A percentile compares a stretch with the other conserved stretches of the same genome.
These are phyloP conservation scores for Nyssa sinensis DNA, from an alignment of 148 eudicot genomes.

Conservation along the genomic window DNA sequence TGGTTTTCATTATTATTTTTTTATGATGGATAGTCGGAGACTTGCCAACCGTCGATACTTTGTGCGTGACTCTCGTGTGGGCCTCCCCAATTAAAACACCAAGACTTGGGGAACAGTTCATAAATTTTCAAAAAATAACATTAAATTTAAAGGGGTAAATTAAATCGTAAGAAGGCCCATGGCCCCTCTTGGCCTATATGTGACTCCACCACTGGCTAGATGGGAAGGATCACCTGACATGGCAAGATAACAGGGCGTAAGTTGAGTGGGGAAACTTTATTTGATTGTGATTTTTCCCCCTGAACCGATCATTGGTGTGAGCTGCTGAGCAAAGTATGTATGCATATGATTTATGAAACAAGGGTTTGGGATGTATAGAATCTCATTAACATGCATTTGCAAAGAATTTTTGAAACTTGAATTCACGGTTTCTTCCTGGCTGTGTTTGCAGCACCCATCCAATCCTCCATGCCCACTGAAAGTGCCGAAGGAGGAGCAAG, in stretches of 20 bases:
- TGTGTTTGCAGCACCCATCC: conserved; percentile 9
- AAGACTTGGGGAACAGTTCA: too few species aligned
- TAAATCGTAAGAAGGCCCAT: too few species aligned
- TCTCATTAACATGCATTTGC: not conserved
- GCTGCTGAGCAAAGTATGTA: not conserved
- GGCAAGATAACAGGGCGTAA: not conserved
- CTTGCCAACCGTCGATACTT: too few species aligned
- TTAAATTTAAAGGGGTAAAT: too few species aligned
- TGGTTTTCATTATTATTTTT: too few species aligned
- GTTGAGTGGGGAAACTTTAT: not conserved
- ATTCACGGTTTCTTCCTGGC: not conserved
- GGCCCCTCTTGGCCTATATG: too few species aligned
- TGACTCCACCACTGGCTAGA: too few species aligned
- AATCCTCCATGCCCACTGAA: not conserved
- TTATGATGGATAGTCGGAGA: too few species aligned
- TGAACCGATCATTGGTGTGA: not conserved
- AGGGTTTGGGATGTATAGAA: not conserved
- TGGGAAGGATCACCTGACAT: not conserved
- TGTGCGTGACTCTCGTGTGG: too few species aligned
- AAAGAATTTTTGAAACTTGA: not conserved
- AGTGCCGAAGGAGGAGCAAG: conserved; percentile 13
- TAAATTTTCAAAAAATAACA: too few species aligned
- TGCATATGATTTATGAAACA: not conserved
- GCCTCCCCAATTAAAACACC: too few species aligned
- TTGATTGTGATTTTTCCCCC: too few species aligned